Conservation (phyloP, 768 basidiomycete genomes). For the Lactifluus pinguis region DNA sequence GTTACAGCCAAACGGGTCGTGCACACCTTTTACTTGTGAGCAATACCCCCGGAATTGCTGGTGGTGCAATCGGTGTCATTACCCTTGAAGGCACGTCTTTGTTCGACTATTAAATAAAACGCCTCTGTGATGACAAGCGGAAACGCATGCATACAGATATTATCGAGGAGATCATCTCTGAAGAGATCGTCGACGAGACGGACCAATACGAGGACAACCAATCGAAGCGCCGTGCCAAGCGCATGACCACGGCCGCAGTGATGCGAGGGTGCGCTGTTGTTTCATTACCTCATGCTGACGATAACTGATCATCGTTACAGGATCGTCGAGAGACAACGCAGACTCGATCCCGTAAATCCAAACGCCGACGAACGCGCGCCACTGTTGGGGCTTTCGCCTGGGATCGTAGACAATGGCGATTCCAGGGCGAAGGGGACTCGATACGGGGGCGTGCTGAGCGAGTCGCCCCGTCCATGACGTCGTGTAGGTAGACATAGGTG, state of each 20-base stretch:
- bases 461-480: neutral
- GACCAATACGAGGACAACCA: slow-evolving; percentile 86
- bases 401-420: neutral
- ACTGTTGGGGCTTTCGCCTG: slow-evolving; percentile 1
- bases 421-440: neutral
- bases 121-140: neutral
- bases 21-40: slow-evolving; percentile 87
- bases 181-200: slow-evolving; percentile 94
- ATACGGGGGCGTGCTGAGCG: slow-evolving; percentile 1
- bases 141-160: slow-evolving; percentile 39
- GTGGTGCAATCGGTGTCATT: slow-evolving; percentile 86
- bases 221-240: slow-evolving; percentile 62
- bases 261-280: slow-evolving; percentile 59
- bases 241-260: slow-evolving; percentile 61
- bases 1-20: slow-evolving; percentile 76
- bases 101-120: neutral
- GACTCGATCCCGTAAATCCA: neutral
- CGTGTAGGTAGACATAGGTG: neutral
- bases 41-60: slow-evolving; percentile 68
- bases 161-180: slow-evolving; percentile 91
- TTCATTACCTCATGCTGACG: neutral
- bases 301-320: slow-evolving; percentile 25
- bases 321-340: slow-evolving; percentile 46
- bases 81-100: slow-evolving; percentile 61
- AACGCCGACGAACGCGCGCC: slow-evolving; percentile 11